phyloP scores from a whole-genome alignment of 306 rosid genomes.

The Cucumis cinereus region DNA sequence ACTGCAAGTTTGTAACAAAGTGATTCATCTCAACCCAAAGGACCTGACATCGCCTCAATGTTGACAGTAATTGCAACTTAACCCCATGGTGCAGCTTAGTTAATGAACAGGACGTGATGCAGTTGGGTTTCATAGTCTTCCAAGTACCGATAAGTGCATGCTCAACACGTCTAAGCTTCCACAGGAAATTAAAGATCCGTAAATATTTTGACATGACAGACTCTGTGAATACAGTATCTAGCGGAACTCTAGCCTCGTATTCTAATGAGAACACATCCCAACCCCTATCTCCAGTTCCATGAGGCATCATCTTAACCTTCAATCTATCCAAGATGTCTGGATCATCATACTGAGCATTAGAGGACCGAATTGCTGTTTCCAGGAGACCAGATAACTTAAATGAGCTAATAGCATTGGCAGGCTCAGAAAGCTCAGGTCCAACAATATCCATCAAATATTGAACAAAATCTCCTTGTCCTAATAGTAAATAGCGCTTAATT shows the following conservation, averaged over 20 bases:
- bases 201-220: constrained; percentile 90
- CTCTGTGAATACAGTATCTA: constrained; percentile 86
- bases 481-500: constrained; percentile 73
- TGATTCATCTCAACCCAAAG: constrained; percentile 98
- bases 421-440: constrained; percentile 94
- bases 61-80: constrained; percentile 67
- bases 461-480: constrained; percentile 97
- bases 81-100: constrained; percentile 58
- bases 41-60: constrained; percentile 92
- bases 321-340: constrained; percentile 88
- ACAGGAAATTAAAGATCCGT: constrained; percentile 75
- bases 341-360: constrained; percentile 94
- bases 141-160: constrained; percentile 94
- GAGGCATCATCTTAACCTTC: constrained; percentile 95
- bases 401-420: constrained; percentile 86
- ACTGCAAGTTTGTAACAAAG: constrained; percentile 86
- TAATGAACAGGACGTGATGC: constrained; percentile 71
- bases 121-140: constrained; percentile 95
- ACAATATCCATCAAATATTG: constrained; percentile 93
- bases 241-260: constrained; percentile 84
- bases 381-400: constrained; percentile 83
- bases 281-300: constrained; percentile 82
- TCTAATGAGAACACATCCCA: constrained; percentile 97
- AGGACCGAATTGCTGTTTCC: constrained; percentile 82
- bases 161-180: constrained; percentile 95